Evolutionary conservation across 2,329 filamentous ascomycete species (phyloP).

Genomic region (Diaporthe sp.): DNA sequence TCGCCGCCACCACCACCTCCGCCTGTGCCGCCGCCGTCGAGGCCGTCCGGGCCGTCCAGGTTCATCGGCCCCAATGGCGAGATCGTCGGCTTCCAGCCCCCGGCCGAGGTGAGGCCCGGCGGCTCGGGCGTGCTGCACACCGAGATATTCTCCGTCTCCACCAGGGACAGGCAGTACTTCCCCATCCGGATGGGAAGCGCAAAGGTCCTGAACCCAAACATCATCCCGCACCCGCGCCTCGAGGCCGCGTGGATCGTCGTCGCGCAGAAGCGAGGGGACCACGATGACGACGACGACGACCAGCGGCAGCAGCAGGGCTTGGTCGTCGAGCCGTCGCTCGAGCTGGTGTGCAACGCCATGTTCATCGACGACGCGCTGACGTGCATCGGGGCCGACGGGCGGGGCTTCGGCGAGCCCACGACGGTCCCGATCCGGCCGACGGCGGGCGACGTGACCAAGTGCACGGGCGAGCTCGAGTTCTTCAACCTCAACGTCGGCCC

Average conservation of each 20-base stretch:
- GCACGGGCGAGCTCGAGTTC: slow-evolving; percentile 58
- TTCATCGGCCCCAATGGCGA: slow-evolving; percentile 32
- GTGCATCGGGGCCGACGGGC: slow-evolving; percentile 52
- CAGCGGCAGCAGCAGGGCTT: slow-evolving; percentile 33
- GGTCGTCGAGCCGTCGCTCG: slow-evolving; percentile 49
- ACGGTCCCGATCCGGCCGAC: slow-evolving; percentile 64
- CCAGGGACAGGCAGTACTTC: slow-evolving; percentile 62
- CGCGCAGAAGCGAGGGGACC: slow-evolving; percentile 56
- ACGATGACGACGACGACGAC: slow-evolving; percentile 44
- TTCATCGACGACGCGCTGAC: slow-evolving; percentile 59
- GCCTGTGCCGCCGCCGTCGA: background rate
- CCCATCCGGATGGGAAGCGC: slow-evolving; percentile 60
- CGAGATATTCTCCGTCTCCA: slow-evolving; percentile 63
- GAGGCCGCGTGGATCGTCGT: slow-evolving; percentile 65
- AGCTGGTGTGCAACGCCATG: slow-evolving; percentile 64
- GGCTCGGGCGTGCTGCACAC: slow-evolving; percentile 46
- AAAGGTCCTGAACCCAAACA: slow-evolving; percentile 66
- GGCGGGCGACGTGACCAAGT: slow-evolving; percentile 53
- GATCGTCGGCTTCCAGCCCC: slow-evolving; percentile 28
- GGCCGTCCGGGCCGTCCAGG: background rate
- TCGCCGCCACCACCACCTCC: background rate
- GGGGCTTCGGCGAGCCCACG: slow-evolving; percentile 49
- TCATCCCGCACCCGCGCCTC: slow-evolving; percentile 67
- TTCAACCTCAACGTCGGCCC: slow-evolving; percentile 64
- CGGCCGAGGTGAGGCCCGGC: slow-evolving; percentile 20